Evolutionary conservation across 306 rosid species (phyloP).

Genomic region (Quercus cerris): DNA sequence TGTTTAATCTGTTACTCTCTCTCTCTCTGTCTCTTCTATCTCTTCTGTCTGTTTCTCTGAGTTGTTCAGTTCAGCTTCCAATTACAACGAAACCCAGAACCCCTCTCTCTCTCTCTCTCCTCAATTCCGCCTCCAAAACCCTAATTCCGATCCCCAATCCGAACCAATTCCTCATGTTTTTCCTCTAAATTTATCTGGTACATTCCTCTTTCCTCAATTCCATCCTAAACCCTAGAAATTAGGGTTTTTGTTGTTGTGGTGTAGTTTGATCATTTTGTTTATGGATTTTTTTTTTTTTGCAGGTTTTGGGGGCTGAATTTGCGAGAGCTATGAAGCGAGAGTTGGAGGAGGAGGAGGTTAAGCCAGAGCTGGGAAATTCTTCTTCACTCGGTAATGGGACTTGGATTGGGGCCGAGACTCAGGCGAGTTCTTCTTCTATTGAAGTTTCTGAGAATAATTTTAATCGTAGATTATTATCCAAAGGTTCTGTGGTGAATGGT

Average conservation of each 20-base stretch:
- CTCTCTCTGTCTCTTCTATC: not conserved
- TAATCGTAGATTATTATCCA: constrained; percentile 27
- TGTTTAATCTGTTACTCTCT: constrained; percentile 4
- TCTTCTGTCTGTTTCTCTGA: constrained; percentile 2
- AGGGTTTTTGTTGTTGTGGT: not conserved
- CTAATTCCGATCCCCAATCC: constrained; percentile 28
- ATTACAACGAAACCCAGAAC: constrained; percentile 34
- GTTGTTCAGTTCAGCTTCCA: constrained; percentile 36
- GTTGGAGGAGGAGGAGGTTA: constrained; percentile 38
- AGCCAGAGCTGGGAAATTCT: constrained; percentile 32
- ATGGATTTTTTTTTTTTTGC: not conserved
- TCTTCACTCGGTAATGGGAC: constrained; percentile 8
- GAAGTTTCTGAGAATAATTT: constrained; percentile 25
- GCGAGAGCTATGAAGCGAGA: constrained; percentile 44
- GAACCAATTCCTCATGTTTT: constrained; percentile 19
- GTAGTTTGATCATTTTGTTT: not conserved
- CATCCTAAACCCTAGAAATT: constrained; percentile 8
- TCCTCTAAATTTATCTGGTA: constrained; percentile 36
- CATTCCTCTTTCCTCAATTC: not conserved
- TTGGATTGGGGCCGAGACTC: constrained; percentile 20
- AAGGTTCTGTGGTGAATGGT: constrained; percentile 60
- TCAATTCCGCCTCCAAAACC: constrained; percentile 31
- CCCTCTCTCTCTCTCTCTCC: constrained; percentile 20
- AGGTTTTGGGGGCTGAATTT: constrained; percentile 26
- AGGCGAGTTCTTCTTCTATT: constrained; percentile 8